Evolutionary conservation across 768 basidiomycete species (phyloP).

Genomic region (Tylopilus cervinicoccineus): DNA sequence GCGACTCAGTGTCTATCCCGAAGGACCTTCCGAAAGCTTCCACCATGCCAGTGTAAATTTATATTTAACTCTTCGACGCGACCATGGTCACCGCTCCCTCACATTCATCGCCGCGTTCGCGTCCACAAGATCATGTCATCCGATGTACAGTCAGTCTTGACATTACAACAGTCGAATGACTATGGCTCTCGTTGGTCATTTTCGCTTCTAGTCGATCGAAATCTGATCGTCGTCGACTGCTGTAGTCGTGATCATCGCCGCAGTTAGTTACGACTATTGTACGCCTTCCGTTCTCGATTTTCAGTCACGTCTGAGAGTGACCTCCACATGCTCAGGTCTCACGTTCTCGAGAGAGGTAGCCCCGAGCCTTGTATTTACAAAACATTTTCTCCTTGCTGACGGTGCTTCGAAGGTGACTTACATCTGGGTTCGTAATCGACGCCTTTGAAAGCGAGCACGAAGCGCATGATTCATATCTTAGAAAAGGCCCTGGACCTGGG

Average conservation of each 20-base stretch:
- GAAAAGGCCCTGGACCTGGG: neutral
- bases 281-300: neutral
- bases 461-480: neutral
- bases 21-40: too few species aligned
- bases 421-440: constrained; percentile 1
- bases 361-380: too few species aligned
- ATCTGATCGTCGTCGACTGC: neutral
- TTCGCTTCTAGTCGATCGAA: neutral
- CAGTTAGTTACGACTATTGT: constrained; percentile 4
- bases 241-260: neutral
- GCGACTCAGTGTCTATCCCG: too few species aligned
- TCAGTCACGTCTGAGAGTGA: neutral
- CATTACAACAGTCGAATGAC: neutral
- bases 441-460: neutral
- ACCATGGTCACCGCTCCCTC: neutral
- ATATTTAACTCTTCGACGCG: too few species aligned
- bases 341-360: constrained; percentile 1
- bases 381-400: neutral
- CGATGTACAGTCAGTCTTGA: neutral
- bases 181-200: neutral
- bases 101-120: neutral
- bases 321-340: neutral
- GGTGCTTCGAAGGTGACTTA: neutral
- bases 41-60: too few species aligned
- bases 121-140: neutral